Evolutionary conservation across 192 early-diverging fungal species (phyloP), one percentile per base, ranked within the genome.

Genomic region (Blastocladiella britannica): DNA sequence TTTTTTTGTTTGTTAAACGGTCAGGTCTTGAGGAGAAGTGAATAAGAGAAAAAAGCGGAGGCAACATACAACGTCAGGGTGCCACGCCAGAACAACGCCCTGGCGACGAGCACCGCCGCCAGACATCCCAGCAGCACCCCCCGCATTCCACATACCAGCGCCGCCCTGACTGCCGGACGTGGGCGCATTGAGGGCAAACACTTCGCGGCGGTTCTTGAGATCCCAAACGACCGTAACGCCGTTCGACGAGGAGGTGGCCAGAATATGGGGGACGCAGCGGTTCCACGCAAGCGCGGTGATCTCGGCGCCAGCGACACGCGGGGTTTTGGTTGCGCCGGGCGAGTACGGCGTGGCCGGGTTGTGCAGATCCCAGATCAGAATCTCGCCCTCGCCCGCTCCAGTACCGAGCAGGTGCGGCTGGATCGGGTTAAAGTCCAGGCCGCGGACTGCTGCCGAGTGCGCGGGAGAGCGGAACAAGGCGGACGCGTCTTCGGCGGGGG

Each of bases 211-310:
- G 52, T 83, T 81, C 52, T 85, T 75, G 58, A 98, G 72, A 77
- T 98, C 94, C 91, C 92, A 98, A 7, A 98, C 82, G 26, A 93
- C 92, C 23, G 90, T 88, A 60, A 87, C 75, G 47, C 94, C 92
- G 55, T 89, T 91, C 56, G 83, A 87, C 43, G 82, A 85, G 7
- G 86, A 86, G 5, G 86, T 87, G 8, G 89, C 94, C 58, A 98
- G 72, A 63, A 98, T 98, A 58, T 93, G 86, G 55, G 83, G 75
- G 28, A 88, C 86, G 59, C 91, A 82, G 57, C 81, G 78, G 67
- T 98, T 98, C 92, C 92, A 98, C 24, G 85, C 71, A 28, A 98
- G 67, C 20, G 77, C 72, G 0, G 90, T 95, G 26, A 98, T 78
- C 54, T 87, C 89, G 15, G 37, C 12, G 2, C 37, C 37, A 26